Evolutionary conservation across 768 basidiomycete genomes (phyloP).

Genomic region (Suillus alpinus): DNA sequence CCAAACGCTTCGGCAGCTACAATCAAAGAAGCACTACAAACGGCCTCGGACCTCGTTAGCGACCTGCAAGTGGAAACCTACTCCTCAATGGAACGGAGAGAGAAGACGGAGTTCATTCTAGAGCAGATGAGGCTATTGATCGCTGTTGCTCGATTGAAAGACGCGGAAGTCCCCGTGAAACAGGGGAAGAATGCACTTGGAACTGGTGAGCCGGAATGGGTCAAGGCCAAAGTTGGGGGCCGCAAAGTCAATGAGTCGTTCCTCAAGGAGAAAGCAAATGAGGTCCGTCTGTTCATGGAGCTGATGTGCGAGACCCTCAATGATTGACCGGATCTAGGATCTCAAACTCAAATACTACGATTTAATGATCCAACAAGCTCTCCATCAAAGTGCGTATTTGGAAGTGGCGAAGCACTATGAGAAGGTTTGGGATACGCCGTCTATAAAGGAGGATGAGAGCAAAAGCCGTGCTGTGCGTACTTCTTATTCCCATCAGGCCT

Average conservation of each 20-base stretch:
- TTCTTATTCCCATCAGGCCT: neutral
- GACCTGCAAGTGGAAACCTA: constrained; percentile 99
- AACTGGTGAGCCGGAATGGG: constrained; percentile 88
- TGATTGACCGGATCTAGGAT: constrained; percentile 50
- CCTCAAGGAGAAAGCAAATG: constrained; percentile 83
- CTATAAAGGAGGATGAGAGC: constrained; percentile 80
- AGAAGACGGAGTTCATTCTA: constrained; percentile 97
- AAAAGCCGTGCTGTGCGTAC: constrained; percentile 64
- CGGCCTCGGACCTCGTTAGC: constrained; percentile 87
- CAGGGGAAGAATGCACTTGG: constrained; percentile 55
- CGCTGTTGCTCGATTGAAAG: constrained; percentile 73
- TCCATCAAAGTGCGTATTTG: constrained; percentile 81
- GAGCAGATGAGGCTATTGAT: constrained; percentile 95
- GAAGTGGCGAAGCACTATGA: constrained; percentile 95
- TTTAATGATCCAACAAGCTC: constrained; percentile 92
- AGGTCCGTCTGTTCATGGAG: constrained; percentile 47
- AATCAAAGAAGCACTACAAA: constrained; percentile 69
- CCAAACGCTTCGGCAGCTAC: constrained; percentile 37
- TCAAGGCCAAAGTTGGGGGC: constrained; percentile 86
- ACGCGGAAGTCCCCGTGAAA: constrained; percentile 56
- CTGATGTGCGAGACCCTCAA: constrained; percentile 7
- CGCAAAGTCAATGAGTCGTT: constrained; percentile 94
- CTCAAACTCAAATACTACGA: constrained; percentile 96
- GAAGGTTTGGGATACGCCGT: constrained; percentile 96
- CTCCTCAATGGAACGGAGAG: constrained; percentile 95